Conservation (phyloP, 2,329 filamentous ascomycete species). For the Fusarium multiceps region DNA sequence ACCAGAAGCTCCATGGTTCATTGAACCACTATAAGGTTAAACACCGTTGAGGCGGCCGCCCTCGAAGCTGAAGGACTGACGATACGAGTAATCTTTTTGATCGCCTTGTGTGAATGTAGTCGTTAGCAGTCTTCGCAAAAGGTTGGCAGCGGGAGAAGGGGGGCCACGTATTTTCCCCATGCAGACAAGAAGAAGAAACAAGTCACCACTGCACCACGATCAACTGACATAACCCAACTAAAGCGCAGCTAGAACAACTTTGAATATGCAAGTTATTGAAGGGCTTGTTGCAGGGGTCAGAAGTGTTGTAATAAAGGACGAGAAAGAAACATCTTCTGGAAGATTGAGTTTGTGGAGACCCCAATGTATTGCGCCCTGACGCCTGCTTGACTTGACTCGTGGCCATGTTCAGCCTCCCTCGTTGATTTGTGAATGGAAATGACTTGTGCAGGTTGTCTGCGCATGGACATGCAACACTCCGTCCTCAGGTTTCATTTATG, state of each 20-base stretch:
- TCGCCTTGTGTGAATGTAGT: background rate
- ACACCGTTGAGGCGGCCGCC: conserved; percentile 7
- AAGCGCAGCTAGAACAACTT: conserved; percentile 35
- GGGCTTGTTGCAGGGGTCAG: background rate
- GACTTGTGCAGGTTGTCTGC: conserved; percentile 23
- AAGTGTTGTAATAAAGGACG: background rate
- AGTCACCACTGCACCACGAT: conserved; percentile 13
- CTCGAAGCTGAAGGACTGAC: conserved; percentile 18
- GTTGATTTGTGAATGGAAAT: conserved; percentile 13
- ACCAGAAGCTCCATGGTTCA: conserved; percentile 12
- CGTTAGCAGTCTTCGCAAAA: conserved; percentile 10
- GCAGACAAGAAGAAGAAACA: conserved; percentile 32
- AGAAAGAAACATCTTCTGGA: conserved; percentile 29
- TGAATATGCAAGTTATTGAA: background rate
- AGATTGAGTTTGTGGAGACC: conserved; percentile 28
- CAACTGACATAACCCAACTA: conserved; percentile 27
- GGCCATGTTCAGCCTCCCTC: background rate
- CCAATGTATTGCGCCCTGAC: conserved; percentile 24
- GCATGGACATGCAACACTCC: conserved; percentile 3
- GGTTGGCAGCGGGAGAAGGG: conserved; percentile 1
- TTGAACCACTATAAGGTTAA: conserved; percentile 3
- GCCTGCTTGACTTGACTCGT: conserved; percentile 20
- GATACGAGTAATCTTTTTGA: background rate
- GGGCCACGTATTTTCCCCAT: background rate
- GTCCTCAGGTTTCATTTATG: background rate